Conservation (phyloP, 2,329 filamentous ascomycete species). For the Scedosporium aurantiacum region DNA sequence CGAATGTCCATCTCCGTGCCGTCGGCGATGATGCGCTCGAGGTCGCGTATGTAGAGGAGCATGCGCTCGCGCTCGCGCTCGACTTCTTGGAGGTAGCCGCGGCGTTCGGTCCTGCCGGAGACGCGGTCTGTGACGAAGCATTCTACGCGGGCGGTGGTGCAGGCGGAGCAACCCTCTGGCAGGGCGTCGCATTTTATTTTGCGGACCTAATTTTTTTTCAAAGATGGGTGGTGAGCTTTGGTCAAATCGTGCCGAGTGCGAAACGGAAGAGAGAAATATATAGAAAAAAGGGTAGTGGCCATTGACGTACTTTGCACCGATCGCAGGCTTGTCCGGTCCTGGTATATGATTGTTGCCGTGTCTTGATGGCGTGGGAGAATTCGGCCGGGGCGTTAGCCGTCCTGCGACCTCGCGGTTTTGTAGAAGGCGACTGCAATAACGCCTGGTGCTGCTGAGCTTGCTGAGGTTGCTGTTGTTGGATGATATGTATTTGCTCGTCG, state of each 20-base stretch:
- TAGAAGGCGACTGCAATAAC: not conserved
- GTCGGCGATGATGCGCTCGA: conserved; percentile 54
- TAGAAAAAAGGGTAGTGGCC: not conserved
- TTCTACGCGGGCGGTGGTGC: conserved; percentile 61
- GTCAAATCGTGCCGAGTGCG: not conserved
- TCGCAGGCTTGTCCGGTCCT: conserved; percentile 79
- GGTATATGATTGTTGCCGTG: conserved; percentile 41
- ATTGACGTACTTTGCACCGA: conserved; percentile 62
- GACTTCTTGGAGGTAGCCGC: conserved; percentile 68
- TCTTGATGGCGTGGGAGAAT: conserved; percentile 46
- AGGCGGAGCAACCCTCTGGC: conserved; percentile 72
- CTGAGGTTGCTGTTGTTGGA: not conserved
- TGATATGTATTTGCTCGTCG: not conserved
- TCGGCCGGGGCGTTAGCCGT: not conserved
- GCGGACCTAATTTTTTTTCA: conserved; percentile 51
- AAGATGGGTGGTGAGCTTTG: conserved; percentile 13
- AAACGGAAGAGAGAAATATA: conserved; percentile 2
- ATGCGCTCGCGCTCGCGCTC: conserved; percentile 63
- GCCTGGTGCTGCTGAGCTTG: not conserved
- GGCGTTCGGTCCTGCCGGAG: conserved; percentile 65
- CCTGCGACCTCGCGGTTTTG: not conserved
- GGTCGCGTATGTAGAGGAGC: conserved; percentile 52
- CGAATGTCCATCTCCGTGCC: conserved; percentile 45
- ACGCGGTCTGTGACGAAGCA: conserved; percentile 83
- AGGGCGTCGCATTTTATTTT: conserved; percentile 82